Base-by-base conservation (phyloP, 177 flowering plant genomes). In the Vitis hybrid region DNA sequence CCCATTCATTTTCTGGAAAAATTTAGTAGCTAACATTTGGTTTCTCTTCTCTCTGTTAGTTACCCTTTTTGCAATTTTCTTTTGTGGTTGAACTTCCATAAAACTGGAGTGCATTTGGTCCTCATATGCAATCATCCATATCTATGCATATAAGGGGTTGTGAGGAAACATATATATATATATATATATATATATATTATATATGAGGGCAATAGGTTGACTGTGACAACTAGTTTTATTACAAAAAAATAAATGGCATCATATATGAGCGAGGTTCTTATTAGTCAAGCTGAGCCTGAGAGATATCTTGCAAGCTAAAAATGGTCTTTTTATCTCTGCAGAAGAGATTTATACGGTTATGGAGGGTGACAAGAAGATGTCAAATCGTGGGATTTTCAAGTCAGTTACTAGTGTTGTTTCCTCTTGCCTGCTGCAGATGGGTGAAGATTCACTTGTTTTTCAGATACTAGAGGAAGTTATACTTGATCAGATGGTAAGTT, bases 361-460 rank as follows among this genome's bases (percentile, higher is more conserved):
- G 21, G 73, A 74, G 63, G 64, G 40, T 56, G 79, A 76, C 46
- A 74, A 56, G 18, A 81, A 77, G 66, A 73, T 66, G 30, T 78
- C 89, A 60, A 84, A 75, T 30, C 75, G 62, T 64, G 73, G 55
- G 72, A 78, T 85, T 30, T 87, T 83, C 54, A 82, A 76, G 76
- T 77, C 78, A 69, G 30, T 90, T 56, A 85, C 84, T 8, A 67
- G 76, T 55, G 66, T 66, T 65, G 78, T 91, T 56, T 84, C 86
- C 79, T 86, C 94, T 60, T 82, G 69, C 75, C 72, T 94, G 77
- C 72, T 77, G 18, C 82, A 84, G 77, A 86, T 94, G 72, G 97
- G 98, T 62, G 97, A 94, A 70, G 65, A 66, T 63, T 62, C 83
- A 64, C 81, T 88, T 69, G 75, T 94, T 75, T 73, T 86, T 65